Conservation (phyloP, 495 filamentous ascomycete species). For the Letharia columbiana region DNA sequence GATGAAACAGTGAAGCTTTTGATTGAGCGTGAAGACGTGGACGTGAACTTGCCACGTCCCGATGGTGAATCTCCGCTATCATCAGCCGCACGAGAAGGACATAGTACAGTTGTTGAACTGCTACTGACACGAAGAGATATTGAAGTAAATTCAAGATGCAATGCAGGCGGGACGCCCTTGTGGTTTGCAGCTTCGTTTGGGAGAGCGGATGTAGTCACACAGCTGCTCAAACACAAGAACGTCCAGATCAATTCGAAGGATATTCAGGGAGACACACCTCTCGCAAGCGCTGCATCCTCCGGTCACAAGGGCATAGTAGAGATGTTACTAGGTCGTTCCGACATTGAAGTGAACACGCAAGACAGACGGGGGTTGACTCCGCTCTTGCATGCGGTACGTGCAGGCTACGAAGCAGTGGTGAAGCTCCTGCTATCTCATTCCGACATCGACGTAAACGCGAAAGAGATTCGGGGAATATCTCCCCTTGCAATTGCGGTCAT, state of each 20-base stretch:
- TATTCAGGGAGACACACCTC: background rate
- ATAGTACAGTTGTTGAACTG: background rate
- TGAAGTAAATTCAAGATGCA: background rate
- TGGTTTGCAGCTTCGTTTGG: background rate
- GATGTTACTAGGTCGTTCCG: background rate
- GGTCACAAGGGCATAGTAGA: background rate
- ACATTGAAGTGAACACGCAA: background rate
- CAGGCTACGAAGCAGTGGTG: no score
- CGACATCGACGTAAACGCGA: no score
- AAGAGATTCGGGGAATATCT: no score
- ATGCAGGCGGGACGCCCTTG: background rate
- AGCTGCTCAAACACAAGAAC: background rate
- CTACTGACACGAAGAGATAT: background rate
- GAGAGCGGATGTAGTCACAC: background rate
- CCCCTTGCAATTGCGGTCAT: no score
- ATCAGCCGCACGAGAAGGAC: background rate
- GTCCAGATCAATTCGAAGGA: background rate
- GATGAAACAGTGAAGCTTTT: background rate
- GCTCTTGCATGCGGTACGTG: no score
- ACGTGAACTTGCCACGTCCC: background rate
- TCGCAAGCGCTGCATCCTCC: background rate
- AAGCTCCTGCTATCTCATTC: no score
- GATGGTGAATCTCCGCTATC: background rate
- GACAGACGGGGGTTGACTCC: no score
- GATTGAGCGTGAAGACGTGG: background rate